Percentiles rank a stretch among this genome's conserved stretches.
These are phyloP conservation scores for Thinopyrum obtusiflorum DNA, from an alignment of 202 grass and related monocot genomes.

Conservation along the genomic window DNA sequence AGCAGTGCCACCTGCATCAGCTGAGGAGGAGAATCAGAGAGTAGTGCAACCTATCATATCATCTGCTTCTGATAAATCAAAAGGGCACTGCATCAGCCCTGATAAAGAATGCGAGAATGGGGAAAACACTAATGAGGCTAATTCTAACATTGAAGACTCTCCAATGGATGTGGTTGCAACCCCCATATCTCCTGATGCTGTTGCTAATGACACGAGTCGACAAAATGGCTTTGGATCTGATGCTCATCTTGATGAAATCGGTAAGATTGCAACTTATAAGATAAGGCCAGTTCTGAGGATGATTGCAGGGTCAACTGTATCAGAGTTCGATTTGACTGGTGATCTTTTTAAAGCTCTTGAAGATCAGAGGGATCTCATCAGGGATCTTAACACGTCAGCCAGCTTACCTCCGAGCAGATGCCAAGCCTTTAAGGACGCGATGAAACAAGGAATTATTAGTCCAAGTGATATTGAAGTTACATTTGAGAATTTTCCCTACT, in stretches of 20 bases:
- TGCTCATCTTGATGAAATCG: slow-evolving; percentile 61
- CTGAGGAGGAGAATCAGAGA: slow-evolving; percentile 42
- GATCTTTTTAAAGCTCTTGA: slow-evolving; percentile 74
- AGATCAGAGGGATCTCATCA: slow-evolving; percentile 79
- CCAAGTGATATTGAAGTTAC: slow-evolving; percentile 82
- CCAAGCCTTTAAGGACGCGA: slow-evolving; percentile 85
- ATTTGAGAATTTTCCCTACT: slow-evolving; percentile 94
- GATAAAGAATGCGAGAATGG: slow-evolving; percentile 61
- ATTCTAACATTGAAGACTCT: slow-evolving; percentile 62
- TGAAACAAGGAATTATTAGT: slow-evolving; percentile 86
- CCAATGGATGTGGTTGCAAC: slow-evolving; percentile 48
- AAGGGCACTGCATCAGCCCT: slow-evolving; percentile 43
- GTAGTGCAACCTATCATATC: slow-evolving; percentile 34
- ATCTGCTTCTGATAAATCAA: slow-evolving; percentile 58
- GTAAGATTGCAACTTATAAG: slow-evolving; percentile 72
- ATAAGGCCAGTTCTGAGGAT: slow-evolving; percentile 74
- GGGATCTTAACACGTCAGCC: slow-evolving; percentile 47
- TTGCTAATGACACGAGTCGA: slow-evolving; percentile 42
- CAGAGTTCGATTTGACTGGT: slow-evolving; percentile 84
- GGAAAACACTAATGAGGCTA: slow-evolving; percentile 58
- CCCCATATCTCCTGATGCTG: slow-evolving; percentile 54
- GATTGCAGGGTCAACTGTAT: slow-evolving; percentile 59
- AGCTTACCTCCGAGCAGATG: slow-evolving; percentile 64
- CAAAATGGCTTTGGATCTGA: slow-evolving; percentile 52
- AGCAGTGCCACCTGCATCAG: slow-evolving; percentile 26